These are phyloP conservation scores for Antrodiella citrinella DNA, from an alignment of 768 basidiomycete species.

Conservation along the genomic window DNA sequence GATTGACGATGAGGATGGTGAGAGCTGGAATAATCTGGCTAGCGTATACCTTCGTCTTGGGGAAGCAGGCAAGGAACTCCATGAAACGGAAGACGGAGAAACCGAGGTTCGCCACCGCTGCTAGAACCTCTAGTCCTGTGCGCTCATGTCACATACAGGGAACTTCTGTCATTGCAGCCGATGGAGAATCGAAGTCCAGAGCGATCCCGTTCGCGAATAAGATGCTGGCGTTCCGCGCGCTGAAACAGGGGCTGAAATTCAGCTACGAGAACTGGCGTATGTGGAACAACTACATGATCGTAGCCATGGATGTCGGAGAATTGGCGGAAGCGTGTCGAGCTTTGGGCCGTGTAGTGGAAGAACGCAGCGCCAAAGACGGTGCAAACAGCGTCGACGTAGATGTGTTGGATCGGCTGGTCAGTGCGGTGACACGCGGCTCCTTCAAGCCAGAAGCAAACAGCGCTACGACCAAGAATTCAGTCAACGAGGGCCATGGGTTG, in stretches of 20 bases:
- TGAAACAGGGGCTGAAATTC: slow-evolving; percentile 81
- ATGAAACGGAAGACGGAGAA: slow-evolving; percentile 23
- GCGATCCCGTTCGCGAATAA: slow-evolving; percentile 64
- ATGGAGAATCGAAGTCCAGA: slow-evolving; percentile 9
- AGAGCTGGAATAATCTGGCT: slow-evolving; percentile 98
- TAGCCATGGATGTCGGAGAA: slow-evolving; percentile 90
- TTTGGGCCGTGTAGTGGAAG: slow-evolving; percentile 72
- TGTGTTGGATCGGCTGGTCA: slow-evolving; percentile 83
- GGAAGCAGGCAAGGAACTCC: slow-evolving; percentile 25
- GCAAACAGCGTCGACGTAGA: slow-evolving; percentile 71
- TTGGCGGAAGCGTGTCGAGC: slow-evolving; percentile 83
- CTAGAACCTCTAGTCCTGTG: too few relatives aligned
- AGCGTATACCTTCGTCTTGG: slow-evolving; percentile 87
- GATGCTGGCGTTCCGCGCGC: slow-evolving; percentile 83
- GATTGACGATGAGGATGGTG: slow-evolving; percentile 93
- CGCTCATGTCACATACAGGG: neutral
- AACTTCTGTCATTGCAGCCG: slow-evolving; percentile 10
- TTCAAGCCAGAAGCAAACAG: slow-evolving; percentile 27
- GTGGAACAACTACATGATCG: slow-evolving; percentile 97
- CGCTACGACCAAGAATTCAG: slow-evolving; percentile 14
- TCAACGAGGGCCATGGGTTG: slow-evolving; percentile 64
- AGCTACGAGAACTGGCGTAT: slow-evolving; percentile 93
- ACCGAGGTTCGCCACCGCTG: slow-evolving; percentile 14
- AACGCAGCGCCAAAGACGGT: slow-evolving; percentile 43
- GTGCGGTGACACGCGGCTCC: slow-evolving; percentile 64